Percentiles rank a stretch among this genome's conserved stretches.
These are phyloP conservation scores for Ramularia collo-cygni DNA, from an alignment of 2,329 filamentous ascomycete species.

Conservation along the genomic window DNA sequence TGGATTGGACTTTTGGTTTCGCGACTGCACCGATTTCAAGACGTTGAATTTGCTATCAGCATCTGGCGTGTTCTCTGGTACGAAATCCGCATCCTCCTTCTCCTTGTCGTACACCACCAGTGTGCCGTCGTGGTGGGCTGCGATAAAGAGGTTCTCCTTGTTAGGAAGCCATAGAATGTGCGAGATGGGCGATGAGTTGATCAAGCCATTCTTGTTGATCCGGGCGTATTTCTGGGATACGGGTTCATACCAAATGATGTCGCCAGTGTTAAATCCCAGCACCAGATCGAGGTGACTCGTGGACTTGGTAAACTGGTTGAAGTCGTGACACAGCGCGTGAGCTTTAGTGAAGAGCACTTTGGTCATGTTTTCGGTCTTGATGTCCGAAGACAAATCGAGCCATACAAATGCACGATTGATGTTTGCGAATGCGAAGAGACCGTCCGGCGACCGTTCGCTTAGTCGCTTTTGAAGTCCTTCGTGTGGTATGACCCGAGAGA, in stretches of 20 bases:
- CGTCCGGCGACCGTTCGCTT: constrained; percentile 68
- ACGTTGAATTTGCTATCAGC: constrained; percentile 53
- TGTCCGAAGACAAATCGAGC: constrained; percentile 76
- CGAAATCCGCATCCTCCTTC: constrained; percentile 78
- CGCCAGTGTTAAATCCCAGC: constrained; percentile 92
- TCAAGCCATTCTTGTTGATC: constrained; percentile 92
- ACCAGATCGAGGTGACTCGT: constrained; percentile 78
- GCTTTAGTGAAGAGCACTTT: constrained; percentile 97
- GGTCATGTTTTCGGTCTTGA: constrained; percentile 80
- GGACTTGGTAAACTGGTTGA: constrained; percentile 77
- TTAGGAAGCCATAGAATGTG: constrained; percentile 91
- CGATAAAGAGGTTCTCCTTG: constrained; percentile 87
- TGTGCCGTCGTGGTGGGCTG: constrained; percentile 84
- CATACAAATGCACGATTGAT: constrained; percentile 94
- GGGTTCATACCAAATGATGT: constrained; percentile 98
- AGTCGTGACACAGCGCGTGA: constrained; percentile 88
- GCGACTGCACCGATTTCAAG: constrained; percentile 86
- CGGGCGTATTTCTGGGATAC: constrained; percentile 92
- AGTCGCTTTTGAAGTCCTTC: constrained; percentile 73
- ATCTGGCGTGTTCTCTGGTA: constrained; percentile 48
- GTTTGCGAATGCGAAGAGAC: constrained; percentile 87
- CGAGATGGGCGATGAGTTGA: constrained; percentile 77
- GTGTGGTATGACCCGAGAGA: constrained; percentile 90
- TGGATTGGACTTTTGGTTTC: constrained; percentile 88
- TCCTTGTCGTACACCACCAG: constrained; percentile 96